phyloP scores from a whole-genome alignment of 495 filamentous ascomycete species.

The Lindgomyces ingoldianus region DNA sequence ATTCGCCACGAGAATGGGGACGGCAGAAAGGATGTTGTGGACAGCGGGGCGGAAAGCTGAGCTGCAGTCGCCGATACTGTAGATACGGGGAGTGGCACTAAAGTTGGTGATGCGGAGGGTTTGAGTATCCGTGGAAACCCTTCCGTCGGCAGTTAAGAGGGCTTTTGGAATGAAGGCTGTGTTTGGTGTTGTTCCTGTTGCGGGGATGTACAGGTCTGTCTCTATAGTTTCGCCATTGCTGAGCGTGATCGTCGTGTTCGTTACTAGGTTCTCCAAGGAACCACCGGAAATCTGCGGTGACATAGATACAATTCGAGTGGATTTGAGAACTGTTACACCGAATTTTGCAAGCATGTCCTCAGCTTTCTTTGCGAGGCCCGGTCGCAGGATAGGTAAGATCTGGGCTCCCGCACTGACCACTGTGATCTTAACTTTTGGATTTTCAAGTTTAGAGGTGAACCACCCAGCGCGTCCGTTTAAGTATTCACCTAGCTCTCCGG shows the following conservation, averaged over 20 bases:
- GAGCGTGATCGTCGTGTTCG: conserved; percentile 40
- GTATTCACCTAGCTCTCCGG: conserved; percentile 51
- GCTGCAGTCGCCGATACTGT: conserved; percentile 51
- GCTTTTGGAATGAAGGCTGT: conserved; percentile 41
- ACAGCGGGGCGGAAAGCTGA: conserved; percentile 42
- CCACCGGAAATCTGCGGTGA: conserved; percentile 32
- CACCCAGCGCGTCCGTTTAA: conserved; percentile 36
- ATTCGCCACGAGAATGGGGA: conserved; percentile 51
- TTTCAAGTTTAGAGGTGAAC: conserved; percentile 19
- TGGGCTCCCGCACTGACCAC: conserved; percentile 46
- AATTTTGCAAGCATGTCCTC: conserved; percentile 48
- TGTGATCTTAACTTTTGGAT: conserved; percentile 48
- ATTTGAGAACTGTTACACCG: conserved; percentile 51
- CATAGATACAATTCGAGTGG: conserved; percentile 33
- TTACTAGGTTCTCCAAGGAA: neutral
- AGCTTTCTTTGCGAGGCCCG: conserved; percentile 44
- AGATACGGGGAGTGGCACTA: conserved; percentile 46
- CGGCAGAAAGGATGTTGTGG: conserved; percentile 45
- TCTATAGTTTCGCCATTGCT: conserved; percentile 44
- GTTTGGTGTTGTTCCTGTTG: conserved; percentile 51
- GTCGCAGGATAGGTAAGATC: conserved; percentile 51
- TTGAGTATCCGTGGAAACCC: conserved; percentile 47
- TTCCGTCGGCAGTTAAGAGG: conserved; percentile 30
- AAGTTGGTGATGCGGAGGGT: conserved; percentile 52
- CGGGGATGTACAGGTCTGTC: conserved; percentile 55